A percentile compares a stretch with the other conserved stretches of the same genome.
Evolutionary conservation across 2,329 filamentous ascomycete species (phyloP).

Genomic region (Daldinia sp.): DNA sequence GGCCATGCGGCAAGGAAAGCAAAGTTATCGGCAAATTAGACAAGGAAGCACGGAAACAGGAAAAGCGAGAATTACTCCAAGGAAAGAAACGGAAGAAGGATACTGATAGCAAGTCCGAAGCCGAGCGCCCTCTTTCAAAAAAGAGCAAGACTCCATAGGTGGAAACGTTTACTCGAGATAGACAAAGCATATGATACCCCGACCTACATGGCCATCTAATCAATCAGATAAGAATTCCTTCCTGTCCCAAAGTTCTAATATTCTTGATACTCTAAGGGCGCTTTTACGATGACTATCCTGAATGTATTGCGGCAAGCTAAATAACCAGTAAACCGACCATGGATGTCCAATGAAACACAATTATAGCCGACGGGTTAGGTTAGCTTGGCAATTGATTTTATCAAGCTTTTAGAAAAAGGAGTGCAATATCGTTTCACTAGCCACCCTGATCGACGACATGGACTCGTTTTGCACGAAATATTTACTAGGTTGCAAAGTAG

Average conservation of each 20-base stretch:
- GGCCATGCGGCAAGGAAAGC: conserved; percentile 69
- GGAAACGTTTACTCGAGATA: neutral
- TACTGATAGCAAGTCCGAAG: conserved; percentile 34
- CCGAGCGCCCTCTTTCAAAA: conserved; percentile 41
- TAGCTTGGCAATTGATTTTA: conserved; percentile 26
- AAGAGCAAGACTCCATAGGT: conserved; percentile 43
- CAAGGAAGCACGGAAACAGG: conserved; percentile 66
- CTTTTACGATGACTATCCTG: neutral
- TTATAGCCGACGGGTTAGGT: conserved; percentile 13
- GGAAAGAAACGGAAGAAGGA: conserved; percentile 60
- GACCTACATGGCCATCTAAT: conserved; percentile 30
- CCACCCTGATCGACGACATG: conserved; percentile 36
- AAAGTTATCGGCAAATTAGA: conserved; percentile 66
- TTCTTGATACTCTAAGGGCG: neutral
- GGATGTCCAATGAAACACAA: conserved; percentile 11
- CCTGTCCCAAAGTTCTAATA: neutral
- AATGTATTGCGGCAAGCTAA: neutral
- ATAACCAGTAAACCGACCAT: neutral
- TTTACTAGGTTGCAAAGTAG: conserved; percentile 1
- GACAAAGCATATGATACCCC: conserved; percentile 36
- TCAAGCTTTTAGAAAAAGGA: conserved; percentile 9
- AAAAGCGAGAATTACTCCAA: conserved; percentile 66
- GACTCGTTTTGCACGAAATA: conserved; percentile 21
- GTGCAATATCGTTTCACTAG: conserved; percentile 24
- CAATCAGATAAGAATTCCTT: conserved; percentile 7